Percentiles rank a stretch among this genome's conserved stretches.
phyloP scores from a whole-genome alignment of 768 basidiomycete genomes.

The Rhodotorula paludigena region DNA sequence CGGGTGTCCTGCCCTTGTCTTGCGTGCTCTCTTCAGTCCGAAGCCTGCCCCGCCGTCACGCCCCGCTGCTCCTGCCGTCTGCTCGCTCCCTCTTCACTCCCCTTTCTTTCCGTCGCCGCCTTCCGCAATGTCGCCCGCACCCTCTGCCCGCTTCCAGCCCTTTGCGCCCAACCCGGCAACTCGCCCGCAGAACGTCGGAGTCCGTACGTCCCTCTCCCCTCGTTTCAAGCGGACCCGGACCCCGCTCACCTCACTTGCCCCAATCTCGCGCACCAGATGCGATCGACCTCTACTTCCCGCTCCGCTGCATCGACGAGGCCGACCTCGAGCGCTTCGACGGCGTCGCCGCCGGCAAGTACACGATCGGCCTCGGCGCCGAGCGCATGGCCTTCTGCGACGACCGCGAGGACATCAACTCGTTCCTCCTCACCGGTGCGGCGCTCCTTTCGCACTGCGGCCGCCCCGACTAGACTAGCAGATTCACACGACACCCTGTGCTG shows the following conservation, averaged over 20 bases:
- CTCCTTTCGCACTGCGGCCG: background rate
- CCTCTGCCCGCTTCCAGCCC: constrained; percentile 22
- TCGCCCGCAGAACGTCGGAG: constrained; percentile 87
- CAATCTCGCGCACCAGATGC: constrained; percentile 48
- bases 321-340: constrained; percentile 92
- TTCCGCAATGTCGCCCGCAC: background rate
- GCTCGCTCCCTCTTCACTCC: background rate
- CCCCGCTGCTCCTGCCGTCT: no score
- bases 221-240: background rate
- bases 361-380: constrained; percentile 94
- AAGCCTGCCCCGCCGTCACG: no score
- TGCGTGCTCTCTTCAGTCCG: no score
- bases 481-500: background rate
- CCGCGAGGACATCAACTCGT: constrained; percentile 98
- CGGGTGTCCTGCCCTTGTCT: no score
- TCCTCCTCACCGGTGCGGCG: constrained; percentile 78
- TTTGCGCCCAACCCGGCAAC: constrained; percentile 24
- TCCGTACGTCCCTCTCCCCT: constrained; percentile 53
- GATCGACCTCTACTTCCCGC: constrained; percentile 84
- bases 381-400: constrained; percentile 99
- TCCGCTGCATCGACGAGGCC: constrained; percentile 87
- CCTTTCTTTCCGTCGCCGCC: background rate
- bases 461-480: background rate
- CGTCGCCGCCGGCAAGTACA: constrained; percentile 93
- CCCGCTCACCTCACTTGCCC: background rate